Evolutionary conservation across 108 stramenopile genomes (phyloP).

Genomic region (Cyclostephanos tholiformis): DNA sequence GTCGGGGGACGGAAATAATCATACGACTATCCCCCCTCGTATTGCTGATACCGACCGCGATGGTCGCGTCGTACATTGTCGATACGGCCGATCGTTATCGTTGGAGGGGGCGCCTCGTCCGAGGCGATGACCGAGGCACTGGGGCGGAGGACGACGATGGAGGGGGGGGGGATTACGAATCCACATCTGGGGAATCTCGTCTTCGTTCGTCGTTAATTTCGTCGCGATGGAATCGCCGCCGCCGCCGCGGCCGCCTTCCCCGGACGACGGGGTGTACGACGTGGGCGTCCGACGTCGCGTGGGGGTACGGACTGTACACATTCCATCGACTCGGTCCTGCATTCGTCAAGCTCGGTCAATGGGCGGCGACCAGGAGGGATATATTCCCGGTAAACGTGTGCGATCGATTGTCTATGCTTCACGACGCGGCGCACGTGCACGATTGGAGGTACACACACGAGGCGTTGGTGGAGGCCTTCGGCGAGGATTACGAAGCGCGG

Average conservation of each 20-base stretch:
- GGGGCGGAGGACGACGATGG: too few species aligned
- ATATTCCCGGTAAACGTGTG: slow-evolving; percentile 78
- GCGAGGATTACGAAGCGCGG: slow-evolving; percentile 62
- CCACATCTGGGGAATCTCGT: too few species aligned
- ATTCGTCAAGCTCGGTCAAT: slow-evolving; percentile 88
- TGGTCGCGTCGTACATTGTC: too few species aligned
- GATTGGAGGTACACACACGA: slow-evolving; percentile 67
- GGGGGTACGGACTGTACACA: slow-evolving; percentile 69
- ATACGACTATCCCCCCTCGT: too few species aligned
- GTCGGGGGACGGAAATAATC: too few species aligned
- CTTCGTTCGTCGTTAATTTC: background rate
- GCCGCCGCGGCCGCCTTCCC: background rate
- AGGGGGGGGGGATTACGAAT: too few species aligned
- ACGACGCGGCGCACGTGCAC: slow-evolving; percentile 70
- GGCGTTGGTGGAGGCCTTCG: slow-evolving; percentile 69
- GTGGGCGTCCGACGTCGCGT: slow-evolving; percentile 61
- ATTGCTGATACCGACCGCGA: too few species aligned
- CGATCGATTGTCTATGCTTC: slow-evolving; percentile 66
- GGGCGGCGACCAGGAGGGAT: slow-evolving; percentile 89
- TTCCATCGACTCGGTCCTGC: slow-evolving; percentile 81
- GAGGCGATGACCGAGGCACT: too few species aligned
- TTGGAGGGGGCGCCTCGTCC: too few species aligned
- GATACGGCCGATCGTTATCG: too few species aligned
- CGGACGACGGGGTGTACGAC: slow-evolving; percentile 1
- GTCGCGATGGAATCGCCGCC: background rate